Evolutionary conservation across 2,329 filamentous ascomycete species (phyloP), one percentile per base, ranked within the genome.

Genomic region (Colletotrichum australisinense): DNA sequence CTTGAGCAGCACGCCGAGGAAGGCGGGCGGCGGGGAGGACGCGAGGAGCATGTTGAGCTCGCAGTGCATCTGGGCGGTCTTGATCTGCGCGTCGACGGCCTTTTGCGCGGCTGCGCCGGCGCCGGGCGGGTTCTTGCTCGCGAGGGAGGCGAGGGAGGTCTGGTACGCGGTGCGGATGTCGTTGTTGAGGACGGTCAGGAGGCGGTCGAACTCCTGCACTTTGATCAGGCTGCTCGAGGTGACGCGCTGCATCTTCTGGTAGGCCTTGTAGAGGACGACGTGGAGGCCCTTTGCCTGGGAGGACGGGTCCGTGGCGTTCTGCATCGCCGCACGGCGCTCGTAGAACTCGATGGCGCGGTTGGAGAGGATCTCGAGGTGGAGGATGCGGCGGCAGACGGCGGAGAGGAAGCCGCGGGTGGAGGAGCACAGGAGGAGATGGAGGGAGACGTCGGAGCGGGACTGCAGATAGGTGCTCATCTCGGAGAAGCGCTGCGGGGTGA

Each of bases 381-480:
- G 81, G 26, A 95, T 85, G 35, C 92, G 89, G 53, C 91, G 91
- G 80, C 91, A 93, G 60, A 91, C 86, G 35, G 93, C 91, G 30
- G 90, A 90, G 26, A 97, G 86, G 75, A 96, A 93, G 24, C 91
- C 90, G 14, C 95, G 90, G 12, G 93, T 93, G 65, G 93, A 91
- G 35, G 93, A 95, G 78, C 92, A 93, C 35, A 97, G 88, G 24
- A 97, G 80, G 57, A 93, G 83, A 75, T 93, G 90, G 12, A 93
- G 81, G 1, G 89, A 86, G 46, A 92, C 86, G 56, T 91, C 88
- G 75, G 91, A 89, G 58, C 85, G 86, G 49, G 84, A 81, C 14
- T 87, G 85, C 8, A 93, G 82, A 75, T 91, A 89, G 1, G 80
- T 77, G 1, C 86, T 84, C 74, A 92, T 81, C 55, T 90, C 86